Evolutionary conservation across 169 alveolate genomes (phyloP).

Genomic region (Neospora caninum): DNA sequence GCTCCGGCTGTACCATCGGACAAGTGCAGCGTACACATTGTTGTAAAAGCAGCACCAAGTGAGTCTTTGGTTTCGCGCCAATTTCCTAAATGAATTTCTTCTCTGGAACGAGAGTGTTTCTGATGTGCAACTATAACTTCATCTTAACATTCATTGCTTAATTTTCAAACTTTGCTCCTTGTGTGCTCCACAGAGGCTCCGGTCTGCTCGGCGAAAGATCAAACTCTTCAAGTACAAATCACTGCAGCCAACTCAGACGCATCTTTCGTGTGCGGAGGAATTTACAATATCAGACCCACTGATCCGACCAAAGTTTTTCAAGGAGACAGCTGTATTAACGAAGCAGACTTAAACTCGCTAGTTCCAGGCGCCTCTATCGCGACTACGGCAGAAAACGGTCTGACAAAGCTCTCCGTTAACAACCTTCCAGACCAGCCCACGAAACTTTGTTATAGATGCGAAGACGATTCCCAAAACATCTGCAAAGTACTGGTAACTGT

Average conservation of each 20-base stretch:
- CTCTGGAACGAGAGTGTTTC: not conserved
- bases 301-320: not conserved
- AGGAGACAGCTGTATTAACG: not conserved
- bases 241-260: not conserved
- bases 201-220: not conserved
- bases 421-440: not conserved
- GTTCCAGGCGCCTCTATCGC: not conserved
- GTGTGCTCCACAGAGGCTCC: not conserved
- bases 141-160: not conserved
- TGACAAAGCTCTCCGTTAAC: not conserved
- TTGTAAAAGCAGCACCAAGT: not conserved
- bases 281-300: not conserved
- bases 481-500: not conserved
- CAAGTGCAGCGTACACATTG: not conserved
- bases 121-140: not conserved
- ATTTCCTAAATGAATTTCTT: too few species aligned
- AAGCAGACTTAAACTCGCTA: not conserved
- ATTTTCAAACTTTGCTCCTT: not conserved
- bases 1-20: not conserved
- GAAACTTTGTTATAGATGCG: constrained; percentile 9
- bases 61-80: not conserved
- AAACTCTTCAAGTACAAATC: not conserved
- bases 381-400: not conserved
- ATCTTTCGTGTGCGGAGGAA: not conserved
- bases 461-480: not conserved